Conservation (phyloP, 2,329 filamentous ascomycete genomes). For the Alternaria triticina region DNA sequence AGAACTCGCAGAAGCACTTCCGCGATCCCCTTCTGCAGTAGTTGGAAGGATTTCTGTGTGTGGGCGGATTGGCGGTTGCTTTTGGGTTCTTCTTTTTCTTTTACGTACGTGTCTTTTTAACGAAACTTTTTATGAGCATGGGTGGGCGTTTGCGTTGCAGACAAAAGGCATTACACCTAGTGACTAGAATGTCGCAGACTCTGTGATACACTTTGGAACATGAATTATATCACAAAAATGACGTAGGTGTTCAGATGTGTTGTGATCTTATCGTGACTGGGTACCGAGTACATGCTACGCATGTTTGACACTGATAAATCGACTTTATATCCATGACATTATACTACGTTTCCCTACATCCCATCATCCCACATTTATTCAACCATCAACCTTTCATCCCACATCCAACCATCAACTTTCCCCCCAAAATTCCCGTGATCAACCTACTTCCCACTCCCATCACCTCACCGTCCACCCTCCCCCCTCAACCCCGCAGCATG, state of each 20-base stretch:
- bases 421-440: not conserved
- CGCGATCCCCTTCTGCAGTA: conserved; percentile 64
- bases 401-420: not conserved
- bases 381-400: too few relatives aligned
- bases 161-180: not conserved
- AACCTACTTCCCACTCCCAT: not conserved
- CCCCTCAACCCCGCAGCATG: conserved; percentile 70
- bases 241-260: accelerated
- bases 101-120: not conserved
- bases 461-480: conserved; percentile 1
- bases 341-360: not conserved
- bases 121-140: not conserved
- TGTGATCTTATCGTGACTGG: not conserved
- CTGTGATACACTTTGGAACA: not conserved
- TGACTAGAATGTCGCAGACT: not conserved
- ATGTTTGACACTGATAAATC: not conserved
- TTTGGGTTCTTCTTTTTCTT: not conserved
- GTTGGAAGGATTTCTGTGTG: not conserved
- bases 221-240: not conserved
- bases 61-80: not conserved
- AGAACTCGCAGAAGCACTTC: conserved; percentile 80
- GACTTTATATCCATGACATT: not conserved
- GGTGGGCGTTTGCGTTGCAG: not conserved
- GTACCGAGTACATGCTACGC: not conserved
- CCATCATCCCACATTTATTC: too few relatives aligned